Evolutionary conservation across 352 stramenopile genomes (phyloP), one percentile per base, ranked within the genome.

Genomic region (Phytophthora tentaculata): DNA sequence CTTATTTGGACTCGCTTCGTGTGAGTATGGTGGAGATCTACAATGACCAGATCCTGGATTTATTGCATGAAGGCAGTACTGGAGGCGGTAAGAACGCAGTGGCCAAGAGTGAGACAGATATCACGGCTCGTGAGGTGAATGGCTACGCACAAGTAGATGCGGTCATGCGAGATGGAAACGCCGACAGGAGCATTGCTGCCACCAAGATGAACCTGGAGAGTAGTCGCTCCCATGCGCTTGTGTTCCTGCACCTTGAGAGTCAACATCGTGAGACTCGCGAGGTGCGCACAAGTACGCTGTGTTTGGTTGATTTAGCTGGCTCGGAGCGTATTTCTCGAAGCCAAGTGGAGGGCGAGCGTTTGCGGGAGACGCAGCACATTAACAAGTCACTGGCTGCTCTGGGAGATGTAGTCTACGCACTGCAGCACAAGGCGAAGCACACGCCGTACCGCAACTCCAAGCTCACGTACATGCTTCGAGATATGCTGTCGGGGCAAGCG

Each of bases 11-110:
- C 73, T 65, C 67, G 13, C 64, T 95, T 29, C 74, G 67, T 52
- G 81, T 99, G 64, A 97, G 93, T 57, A 98, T 99, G 93, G 84
- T 99, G 51, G 97, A 99, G 84, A 99, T 99, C 71, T 97, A 98
- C 69, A 97, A 97, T 71, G 95, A 98, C 57, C 89, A 97, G 58
- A 86, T 98, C 26, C 64, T 96, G 47, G 96, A 98, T 61, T 59
- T 98, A 50, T 80, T 98, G 3, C 55, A 72, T 56, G 59, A 74
- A 55, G 76, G 75, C n/a, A 79, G 75, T 41, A 69, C 39, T 2
- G 62, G 73, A 8, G 73, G 69, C 10, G 80, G 72, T 10, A 90
- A 89, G 54, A 84, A 84, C 37, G 68, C 81, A 0, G 69, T 76
- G 16, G 71, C 89, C 19, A 90, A 89, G 70, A 91, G 76, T 55